Base-by-base conservation (phyloP, 345 rosid genomes). In the Euphorbia pulcherrima region DNA sequence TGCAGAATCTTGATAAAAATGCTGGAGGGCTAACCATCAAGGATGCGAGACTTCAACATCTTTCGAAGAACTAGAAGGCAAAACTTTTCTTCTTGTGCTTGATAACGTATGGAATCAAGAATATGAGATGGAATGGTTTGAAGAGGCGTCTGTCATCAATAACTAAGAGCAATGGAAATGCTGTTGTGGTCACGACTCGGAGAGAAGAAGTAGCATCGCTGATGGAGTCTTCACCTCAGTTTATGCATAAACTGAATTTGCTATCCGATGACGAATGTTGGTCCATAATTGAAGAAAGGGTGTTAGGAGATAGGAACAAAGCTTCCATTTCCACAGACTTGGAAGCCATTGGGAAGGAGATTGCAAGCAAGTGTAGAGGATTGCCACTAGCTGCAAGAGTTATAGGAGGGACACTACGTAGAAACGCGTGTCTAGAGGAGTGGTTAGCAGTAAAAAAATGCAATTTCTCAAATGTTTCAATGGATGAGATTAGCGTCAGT, bases 71-170 rank as follows among this genome's bases (percentile, higher is more conserved):
- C 55, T 73, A 46, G 40, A 17, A 16, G 53, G 35, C 0, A 69
- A 74, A 9, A 47, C 18, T 8, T 65, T 21, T 29, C 47, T 77
- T 57, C 70, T 72, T 2, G 67, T 60, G 0, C 73, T 77, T 10
- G 79, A 75, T 66, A 68, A 75, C 28, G 72, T 74, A 48, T 78
- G 78, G 78, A 58, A 65, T 44, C 50, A 44, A 44, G 50, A 44
- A 44, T 66, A 30, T 18, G 73, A n/a, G 21, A 1, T 78, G 78
- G 75, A 30, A 48, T 6, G 28, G 24, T 16, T 70, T 78, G 12
- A 66, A 37, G 58, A 41, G 24, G 1, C 5, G 51, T 29, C 62
- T 78, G 72, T 13, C 23, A 5, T 40, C 27, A 4, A 35, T 66
- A 13, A 60, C 23, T 11, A 10, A 6, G n/a, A 6, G 54, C 26